phyloP scores from a whole-genome alignment of 441 rosid species.

The Daphne laureola region DNA sequence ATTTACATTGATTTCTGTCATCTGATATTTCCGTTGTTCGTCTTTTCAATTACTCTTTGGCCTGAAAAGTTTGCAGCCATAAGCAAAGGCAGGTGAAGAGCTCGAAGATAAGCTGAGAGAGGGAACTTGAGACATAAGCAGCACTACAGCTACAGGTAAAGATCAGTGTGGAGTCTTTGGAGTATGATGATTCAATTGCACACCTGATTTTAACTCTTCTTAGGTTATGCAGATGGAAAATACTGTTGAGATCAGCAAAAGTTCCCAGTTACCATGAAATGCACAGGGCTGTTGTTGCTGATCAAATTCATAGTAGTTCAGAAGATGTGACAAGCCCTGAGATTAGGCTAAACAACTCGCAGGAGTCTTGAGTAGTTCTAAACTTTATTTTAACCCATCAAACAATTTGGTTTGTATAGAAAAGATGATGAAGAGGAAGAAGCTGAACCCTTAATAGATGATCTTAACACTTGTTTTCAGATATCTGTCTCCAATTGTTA shows the following conservation, averaged over 20 bases:
- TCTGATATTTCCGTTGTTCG: neutral
- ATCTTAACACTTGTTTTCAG: no score
- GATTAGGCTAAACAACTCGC: conserved; percentile 19
- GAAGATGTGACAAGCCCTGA: conserved; percentile 47
- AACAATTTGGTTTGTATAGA: conserved; percentile 65
- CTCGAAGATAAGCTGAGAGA: conserved; percentile 55
- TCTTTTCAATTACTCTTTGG: conserved; percentile 2
- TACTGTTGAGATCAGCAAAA: conserved; percentile 65
- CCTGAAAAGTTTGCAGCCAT: conserved; percentile 54
- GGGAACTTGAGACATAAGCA: conserved; percentile 65
- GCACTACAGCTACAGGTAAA: conserved; percentile 60
- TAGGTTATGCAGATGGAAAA: conserved; percentile 57
- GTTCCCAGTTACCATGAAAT: conserved; percentile 58
- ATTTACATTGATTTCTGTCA: neutral
- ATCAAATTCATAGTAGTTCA: conserved; percentile 44
- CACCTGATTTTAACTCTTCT: neutral
- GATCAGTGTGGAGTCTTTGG: neutral
- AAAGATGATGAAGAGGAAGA: conserved; percentile 70
- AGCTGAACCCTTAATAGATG: no score
- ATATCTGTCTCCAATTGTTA: no score
- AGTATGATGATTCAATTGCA: neutral
- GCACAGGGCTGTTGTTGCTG: conserved; percentile 46
- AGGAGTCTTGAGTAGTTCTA: conserved; percentile 60
- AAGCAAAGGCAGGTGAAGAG: conserved; percentile 71
- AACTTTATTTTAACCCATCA: conserved; percentile 50